Evolutionary conservation across 768 basidiomycete genomes (phyloP), one percentile per base, ranked within the genome.

Genomic region (Russula ochroleuca): DNA sequence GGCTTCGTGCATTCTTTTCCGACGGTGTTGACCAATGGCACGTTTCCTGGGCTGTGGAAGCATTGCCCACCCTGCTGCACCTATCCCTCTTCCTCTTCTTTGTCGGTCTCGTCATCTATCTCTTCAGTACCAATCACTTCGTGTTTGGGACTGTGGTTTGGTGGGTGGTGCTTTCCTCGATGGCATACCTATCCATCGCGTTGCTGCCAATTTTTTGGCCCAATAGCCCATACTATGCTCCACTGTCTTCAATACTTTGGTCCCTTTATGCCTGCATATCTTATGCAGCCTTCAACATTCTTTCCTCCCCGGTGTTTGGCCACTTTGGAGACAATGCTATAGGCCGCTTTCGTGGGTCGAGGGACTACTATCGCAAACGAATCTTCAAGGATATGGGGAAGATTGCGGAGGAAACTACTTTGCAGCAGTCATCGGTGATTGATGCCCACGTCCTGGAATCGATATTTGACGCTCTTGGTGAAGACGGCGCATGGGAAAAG

Each of bases 81-180:
- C 9, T 65, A 15, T 66, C 67, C 15, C 5, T 62, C 2, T 61
- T 50, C 64, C 48, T 67, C 3, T 67, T 67, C 65, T 47, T 68
- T 28, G 6, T 21, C 5, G 67, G 67, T 28, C 60, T 65, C 23
- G 4, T 53, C 19, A 19, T 56, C 4, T 67, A 40, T 28, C 11
- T 68, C 6, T 55, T 41, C 38, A 33, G 21, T 23, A 40, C 48
- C 43, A 53, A 67, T 17, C 19, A 3, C 15, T 0, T 21, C 1
- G 21, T 66, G 21, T 62, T 45, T n/a, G 0, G 5, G 3, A 13
- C 13, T 1, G 61, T 62, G 15, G n/a, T 14, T n/a, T 47, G 35
- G 25, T 55, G 33, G 45, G 31, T 40, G 19, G 31, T 5, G 6
- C 14, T 62, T 15, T 55, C 14, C 45, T 7, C 8, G 11, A 5